Evolutionary conservation across 306 rosid genomes (phyloP).

Genomic region (Acacia melanoxylon): DNA sequence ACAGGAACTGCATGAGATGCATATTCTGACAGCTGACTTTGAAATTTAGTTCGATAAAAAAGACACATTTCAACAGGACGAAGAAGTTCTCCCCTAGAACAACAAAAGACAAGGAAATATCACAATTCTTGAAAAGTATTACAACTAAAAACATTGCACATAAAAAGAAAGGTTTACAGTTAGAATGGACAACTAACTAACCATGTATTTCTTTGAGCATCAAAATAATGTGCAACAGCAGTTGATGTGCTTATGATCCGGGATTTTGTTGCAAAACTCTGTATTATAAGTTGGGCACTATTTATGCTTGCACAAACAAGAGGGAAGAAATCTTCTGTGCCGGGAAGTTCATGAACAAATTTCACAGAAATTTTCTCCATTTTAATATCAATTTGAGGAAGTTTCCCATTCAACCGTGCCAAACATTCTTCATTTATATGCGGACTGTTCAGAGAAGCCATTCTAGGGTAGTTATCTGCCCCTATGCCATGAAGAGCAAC

Average conservation of each 20-base stretch:
- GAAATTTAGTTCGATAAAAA: constrained; percentile 63
- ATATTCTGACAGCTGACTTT: constrained; percentile 44
- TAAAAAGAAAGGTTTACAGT: constrained; percentile 19
- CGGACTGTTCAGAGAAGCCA: constrained; percentile 40
- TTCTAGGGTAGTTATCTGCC: constrained; percentile 39
- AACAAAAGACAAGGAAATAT: constrained; percentile 18
- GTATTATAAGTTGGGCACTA: constrained; percentile 59
- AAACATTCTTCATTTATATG: constrained; percentile 37
- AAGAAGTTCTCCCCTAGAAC: constrained; percentile 73
- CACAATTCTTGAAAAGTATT: constrained; percentile 9
- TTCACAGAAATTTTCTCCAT: constrained; percentile 61
- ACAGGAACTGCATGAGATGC: constrained; percentile 61
- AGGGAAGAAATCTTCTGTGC: constrained; percentile 62
- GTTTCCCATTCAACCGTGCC: constrained; percentile 44
- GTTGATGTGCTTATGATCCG: constrained; percentile 72
- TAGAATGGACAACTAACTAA: constrained; percentile 42
- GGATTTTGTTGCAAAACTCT: constrained; percentile 58
- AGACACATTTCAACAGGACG: constrained; percentile 66
- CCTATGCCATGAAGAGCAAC: constrained; percentile 41
- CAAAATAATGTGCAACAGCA: constrained; percentile 63
- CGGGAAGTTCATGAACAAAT: constrained; percentile 72
- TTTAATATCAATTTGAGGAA: constrained; percentile 59
- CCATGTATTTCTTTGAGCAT: constrained; percentile 68
- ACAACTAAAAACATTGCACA: constrained; percentile 9
- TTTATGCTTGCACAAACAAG: constrained; percentile 60